Percentiles rank a stretch among this genome's conserved stretches.
phyloP scores from a whole-genome alignment of 768 basidiomycete species.

The Leccinum ochraceum region DNA sequence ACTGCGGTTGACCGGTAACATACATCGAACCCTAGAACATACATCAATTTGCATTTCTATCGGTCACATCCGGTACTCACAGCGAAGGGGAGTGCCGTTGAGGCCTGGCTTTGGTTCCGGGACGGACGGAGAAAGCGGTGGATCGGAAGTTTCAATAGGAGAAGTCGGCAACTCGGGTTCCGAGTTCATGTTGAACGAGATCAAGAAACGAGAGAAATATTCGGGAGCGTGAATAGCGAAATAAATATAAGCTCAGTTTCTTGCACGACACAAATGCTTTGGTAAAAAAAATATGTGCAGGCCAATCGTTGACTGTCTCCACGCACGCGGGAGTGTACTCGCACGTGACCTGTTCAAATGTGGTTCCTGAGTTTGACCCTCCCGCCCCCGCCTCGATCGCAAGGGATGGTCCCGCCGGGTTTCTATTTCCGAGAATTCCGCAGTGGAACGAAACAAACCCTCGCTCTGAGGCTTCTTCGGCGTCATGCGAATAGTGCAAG shows the following conservation, averaged over 20 bases:
- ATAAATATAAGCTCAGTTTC: constrained; percentile 3
- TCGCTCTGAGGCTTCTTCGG: background rate
- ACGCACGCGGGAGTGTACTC: constrained; percentile 9
- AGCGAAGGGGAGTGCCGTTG: constrained; percentile 74
- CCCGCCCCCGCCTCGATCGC: background rate
- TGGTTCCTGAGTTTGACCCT: background rate
- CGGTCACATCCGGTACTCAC: constrained; percentile 47
- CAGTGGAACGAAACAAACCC: background rate
- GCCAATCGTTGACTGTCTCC: constrained; percentile 5
- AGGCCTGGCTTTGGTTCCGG: constrained; percentile 73
- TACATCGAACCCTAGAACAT: constrained; percentile 77
- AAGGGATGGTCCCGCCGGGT: background rate
- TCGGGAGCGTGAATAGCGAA: background rate
- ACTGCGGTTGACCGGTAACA: constrained; percentile 35
- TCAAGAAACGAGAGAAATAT: background rate
- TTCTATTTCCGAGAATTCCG: background rate
- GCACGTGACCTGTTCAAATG: background rate
- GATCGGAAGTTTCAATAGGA: constrained; percentile 66
- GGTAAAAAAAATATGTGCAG: background rate
- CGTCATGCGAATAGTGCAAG: constrained; percentile 12
- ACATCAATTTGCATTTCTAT: constrained; percentile 3
- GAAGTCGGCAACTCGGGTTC: constrained; percentile 35
- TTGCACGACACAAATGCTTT: constrained; percentile 3
- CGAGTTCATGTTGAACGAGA: constrained; percentile 18
- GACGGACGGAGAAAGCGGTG: constrained; percentile 46